Percentiles rank a stretch among this genome's conserved stretches.
phyloP scores from a whole-genome alignment of 768 basidiomycete species.

The Boletus barrowsii region DNA sequence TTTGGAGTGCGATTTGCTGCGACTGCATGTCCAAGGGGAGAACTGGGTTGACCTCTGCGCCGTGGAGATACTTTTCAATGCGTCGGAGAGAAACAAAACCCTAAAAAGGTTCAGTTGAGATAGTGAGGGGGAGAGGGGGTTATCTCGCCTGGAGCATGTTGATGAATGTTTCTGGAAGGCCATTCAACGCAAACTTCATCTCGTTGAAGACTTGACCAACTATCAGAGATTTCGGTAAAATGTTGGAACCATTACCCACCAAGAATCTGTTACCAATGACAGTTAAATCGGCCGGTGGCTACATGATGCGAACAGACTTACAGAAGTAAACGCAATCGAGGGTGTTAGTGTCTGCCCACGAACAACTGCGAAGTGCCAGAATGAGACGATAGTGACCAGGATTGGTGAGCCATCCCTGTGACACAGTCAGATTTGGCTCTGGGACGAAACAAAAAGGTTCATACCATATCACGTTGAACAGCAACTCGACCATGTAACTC shows the following conservation, averaged over 20 bases:
- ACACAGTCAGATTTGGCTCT: background rate
- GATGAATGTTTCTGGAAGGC: slow-evolving; percentile 88
- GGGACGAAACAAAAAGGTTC: background rate
- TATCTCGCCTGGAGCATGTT: slow-evolving; percentile 71
- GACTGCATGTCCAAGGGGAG: slow-evolving; percentile 54
- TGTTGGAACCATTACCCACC: slow-evolving; percentile 26
- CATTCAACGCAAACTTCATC: slow-evolving; percentile 84
- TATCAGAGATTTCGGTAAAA: slow-evolving; percentile 1
- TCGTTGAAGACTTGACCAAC: slow-evolving; percentile 67
- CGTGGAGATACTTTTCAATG: slow-evolving; percentile 84
- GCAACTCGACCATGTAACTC: slow-evolving; percentile 83
- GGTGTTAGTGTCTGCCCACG: slow-evolving; percentile 70
- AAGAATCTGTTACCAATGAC: slow-evolving; percentile 33
- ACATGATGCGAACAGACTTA: slow-evolving; percentile 27
- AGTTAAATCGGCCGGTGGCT: background rate
- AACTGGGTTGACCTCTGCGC: slow-evolving; percentile 66
- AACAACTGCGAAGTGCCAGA: slow-evolving; percentile 73
- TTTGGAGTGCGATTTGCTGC: slow-evolving; percentile 69
- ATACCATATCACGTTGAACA: slow-evolving; percentile 57
- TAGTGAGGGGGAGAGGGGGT: background rate
- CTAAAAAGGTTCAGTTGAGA: slow-evolving; percentile 31
- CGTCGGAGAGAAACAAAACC: slow-evolving; percentile 82
- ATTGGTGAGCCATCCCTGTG: slow-evolving; percentile 48
- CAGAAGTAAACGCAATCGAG: slow-evolving; percentile 78
- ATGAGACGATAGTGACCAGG: slow-evolving; percentile 57